These are phyloP conservation scores for Globisporangium middletonii DNA, from an alignment of 352 stramenopile species.

Conservation along the genomic window DNA sequence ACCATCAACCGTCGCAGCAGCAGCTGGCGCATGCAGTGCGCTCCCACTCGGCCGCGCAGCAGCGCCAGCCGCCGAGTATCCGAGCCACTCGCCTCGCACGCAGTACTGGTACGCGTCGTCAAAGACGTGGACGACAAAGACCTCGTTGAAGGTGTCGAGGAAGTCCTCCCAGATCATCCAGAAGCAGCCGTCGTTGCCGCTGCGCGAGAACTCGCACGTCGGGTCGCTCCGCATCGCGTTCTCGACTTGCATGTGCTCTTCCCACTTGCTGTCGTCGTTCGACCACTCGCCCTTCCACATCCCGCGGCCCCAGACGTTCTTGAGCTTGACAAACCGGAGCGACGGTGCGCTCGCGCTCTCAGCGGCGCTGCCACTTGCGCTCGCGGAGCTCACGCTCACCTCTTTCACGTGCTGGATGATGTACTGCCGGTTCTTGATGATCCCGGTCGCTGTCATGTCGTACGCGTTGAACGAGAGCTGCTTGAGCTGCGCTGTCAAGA, in stretches of 20 bases:
- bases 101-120: conserved; percentile 47
- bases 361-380: not conserved
- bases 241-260: conserved; percentile 74
- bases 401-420: conserved; percentile 66
- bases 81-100: conserved; percentile 42
- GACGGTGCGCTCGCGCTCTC: not conserved
- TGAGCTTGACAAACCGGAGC: conserved; percentile 74
- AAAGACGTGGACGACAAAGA: conserved; percentile 55
- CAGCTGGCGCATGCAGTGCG: not conserved
- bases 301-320: conserved; percentile 71
- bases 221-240: conserved; percentile 52
- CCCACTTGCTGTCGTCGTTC: conserved; percentile 81
- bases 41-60: conserved; percentile 11
- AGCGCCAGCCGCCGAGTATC: conserved; percentile 26
- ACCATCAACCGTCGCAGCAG: not conserved
- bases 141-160: conserved; percentile 61
- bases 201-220: conserved; percentile 56
- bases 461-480: conserved; percentile 64
- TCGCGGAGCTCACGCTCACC: conserved; percentile 21
- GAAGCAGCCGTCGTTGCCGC: conserved; percentile 70
- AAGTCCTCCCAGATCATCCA: conserved; percentile 83
- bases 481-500: conserved; percentile 62
- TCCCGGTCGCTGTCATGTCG: conserved; percentile 46
- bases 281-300: conserved; percentile 83
- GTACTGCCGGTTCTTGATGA: conserved; percentile 79